A percentile compares a stretch with the other conserved stretches of the same genome.
Conservation (phyloP, 1,139 yeast genomes). For the Debaryomyces robertsiae region DNA sequence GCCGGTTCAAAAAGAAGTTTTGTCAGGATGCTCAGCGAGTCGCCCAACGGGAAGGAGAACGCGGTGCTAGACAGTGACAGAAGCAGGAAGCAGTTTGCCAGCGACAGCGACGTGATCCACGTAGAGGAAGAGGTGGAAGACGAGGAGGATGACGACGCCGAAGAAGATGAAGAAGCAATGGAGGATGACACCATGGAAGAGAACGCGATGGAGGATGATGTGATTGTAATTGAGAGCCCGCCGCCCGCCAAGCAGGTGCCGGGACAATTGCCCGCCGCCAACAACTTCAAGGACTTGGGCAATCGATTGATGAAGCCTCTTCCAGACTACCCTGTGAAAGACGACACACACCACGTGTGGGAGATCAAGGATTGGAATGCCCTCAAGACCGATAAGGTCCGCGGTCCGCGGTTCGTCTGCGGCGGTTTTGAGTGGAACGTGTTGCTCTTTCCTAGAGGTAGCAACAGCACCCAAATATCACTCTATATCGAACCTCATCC, state of each 20-base stretch:
- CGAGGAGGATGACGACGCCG: constrained; percentile 17
- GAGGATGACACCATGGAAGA: constrained; percentile 17
- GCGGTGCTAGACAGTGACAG: constrained; percentile 12
- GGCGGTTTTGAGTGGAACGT: constrained; percentile 78
- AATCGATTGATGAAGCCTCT: constrained; percentile 42
- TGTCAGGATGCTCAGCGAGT: constrained; percentile 17
- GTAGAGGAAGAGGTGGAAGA: constrained; percentile 16
- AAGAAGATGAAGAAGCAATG: constrained; percentile 27
- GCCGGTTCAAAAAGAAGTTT: constrained; percentile 18
- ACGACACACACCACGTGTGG: constrained; percentile 65
- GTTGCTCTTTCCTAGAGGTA: constrained; percentile 77
- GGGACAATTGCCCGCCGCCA: constrained; percentile 30
- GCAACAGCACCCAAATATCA: constrained; percentile 53
- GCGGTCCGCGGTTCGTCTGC: constrained; percentile 54
- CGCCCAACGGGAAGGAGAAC: constrained; percentile 17
- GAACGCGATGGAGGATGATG: constrained; percentile 21
- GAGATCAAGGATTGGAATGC: constrained; percentile 65
- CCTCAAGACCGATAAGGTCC: constrained; percentile 54
- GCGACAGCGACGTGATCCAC: constrained; percentile 9
- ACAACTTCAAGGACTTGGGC: constrained; percentile 33
- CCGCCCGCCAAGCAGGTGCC: background rate
- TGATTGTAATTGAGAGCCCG: constrained; percentile 7
- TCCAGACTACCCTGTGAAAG: constrained; percentile 46
- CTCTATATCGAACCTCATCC: constrained; percentile 68
- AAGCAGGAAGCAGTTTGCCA: constrained; percentile 8